Evolutionary conservation across 2,329 filamentous ascomycete genomes (phyloP), one percentile per base, ranked within the genome.

Genomic region (Chaetomium globosum): DNA sequence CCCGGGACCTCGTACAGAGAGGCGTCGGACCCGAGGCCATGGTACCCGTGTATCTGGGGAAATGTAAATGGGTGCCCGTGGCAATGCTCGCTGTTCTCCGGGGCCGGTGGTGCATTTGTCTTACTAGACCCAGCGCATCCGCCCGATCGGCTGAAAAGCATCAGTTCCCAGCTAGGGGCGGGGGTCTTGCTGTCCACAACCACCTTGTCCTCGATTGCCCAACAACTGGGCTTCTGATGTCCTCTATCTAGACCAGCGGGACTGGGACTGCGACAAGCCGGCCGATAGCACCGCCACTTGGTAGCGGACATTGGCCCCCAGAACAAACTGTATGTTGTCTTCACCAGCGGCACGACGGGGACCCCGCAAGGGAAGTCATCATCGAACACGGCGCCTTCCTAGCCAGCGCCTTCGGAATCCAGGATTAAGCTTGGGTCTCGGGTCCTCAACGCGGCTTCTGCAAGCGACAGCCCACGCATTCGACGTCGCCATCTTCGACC

Each of bases 241-340:
- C 48, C 48, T 51, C 48, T 51, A 51, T 51, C 48, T 51, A 51
- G 48, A 51, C 48, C 48, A 51, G n/a, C 48, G 48, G 48, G 48
- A 51, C 48, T 51, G 48, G 48, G 48, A 51, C 48, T 51, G 48
- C 21, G 48, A 51, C 48, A 51, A 51, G 21, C 21, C 48, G n/a
- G 21, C 21, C 48, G n/a, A 26, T 51, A 21, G 48, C 48, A 51
- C 48, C 48, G 48, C n/a, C 48, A 51, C 26, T 26, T 51, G 19
- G n/a, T 21, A 26, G 21, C 48, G 48, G 21, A 6, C 48, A 51
- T 51, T 51, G 48, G n/a, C 48, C 26, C 48, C 48, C 48, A 7
- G 5, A 26, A 51, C 48, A 51, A 21, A 23, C 19, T 51, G 48
- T 51, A 51, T 21, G 48, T 51, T 51, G 48, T 51, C 26, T 51